phyloP scores from a whole-genome alignment of 1,284 basidiomycete species.

The Austroboletus niveus region DNA sequence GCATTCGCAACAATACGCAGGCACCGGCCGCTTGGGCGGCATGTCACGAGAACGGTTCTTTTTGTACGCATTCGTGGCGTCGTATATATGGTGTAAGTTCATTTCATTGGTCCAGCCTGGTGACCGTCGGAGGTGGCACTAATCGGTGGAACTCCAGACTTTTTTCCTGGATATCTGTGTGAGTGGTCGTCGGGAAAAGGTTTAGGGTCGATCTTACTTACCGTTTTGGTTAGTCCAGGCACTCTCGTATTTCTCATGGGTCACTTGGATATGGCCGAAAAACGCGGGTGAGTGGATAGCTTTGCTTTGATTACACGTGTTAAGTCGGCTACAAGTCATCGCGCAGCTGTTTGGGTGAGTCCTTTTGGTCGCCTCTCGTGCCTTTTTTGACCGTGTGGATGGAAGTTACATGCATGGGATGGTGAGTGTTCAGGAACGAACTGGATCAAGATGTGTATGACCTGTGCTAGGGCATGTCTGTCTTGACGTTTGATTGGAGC shows the following conservation, averaged over 20 bases:
- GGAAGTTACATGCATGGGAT: conserved; percentile 39
- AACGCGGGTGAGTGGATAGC: conserved; percentile 29
- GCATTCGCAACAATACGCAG: conserved; percentile 52
- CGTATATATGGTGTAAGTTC: conserved; percentile 48
- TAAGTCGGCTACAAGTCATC: conserved; percentile 13
- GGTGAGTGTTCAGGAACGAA: conserved; percentile 17
- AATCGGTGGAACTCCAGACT: conserved; percentile 30
- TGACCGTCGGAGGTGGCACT: not conserved
- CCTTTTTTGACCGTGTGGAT: not conserved
- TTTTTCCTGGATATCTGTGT: conserved; percentile 50
- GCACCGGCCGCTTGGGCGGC: conserved; percentile 39
- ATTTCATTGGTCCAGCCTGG: not conserved
- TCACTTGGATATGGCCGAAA: conserved; percentile 55
- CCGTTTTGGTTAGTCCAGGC: conserved; percentile 33
- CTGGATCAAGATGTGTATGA: conserved; percentile 1
- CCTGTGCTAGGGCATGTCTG: conserved; percentile 38
- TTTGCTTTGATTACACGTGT: too few relatives aligned
- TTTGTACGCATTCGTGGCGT: conserved; percentile 39
- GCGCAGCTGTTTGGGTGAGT: conserved; percentile 43
- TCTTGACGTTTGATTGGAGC: conserved; percentile 52
- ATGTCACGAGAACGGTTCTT: conserved; percentile 55
- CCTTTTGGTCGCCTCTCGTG: not conserved
- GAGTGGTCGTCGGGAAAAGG: conserved; percentile 4
- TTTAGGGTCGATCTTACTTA: not conserved
- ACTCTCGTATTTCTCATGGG: conserved; percentile 56